Evolutionary conservation across 306 rosid genomes (phyloP).

Genomic region (Comarum palustre): DNA sequence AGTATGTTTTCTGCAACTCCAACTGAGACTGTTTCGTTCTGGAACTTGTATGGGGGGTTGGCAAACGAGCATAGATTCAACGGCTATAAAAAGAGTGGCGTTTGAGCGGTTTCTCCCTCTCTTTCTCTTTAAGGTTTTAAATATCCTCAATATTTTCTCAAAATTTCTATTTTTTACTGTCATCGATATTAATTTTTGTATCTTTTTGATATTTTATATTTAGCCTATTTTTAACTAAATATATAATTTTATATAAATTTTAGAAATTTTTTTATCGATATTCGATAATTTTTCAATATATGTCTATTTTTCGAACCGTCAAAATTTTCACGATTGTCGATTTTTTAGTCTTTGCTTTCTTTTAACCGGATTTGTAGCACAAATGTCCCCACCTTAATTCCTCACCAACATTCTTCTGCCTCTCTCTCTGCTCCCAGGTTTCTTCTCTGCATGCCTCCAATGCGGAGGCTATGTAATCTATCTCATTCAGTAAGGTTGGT

Average conservation of each 20-base stretch:
- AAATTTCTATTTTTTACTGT: too few species aligned
- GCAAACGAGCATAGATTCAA: conserved; percentile 2
- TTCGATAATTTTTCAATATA: too few species aligned
- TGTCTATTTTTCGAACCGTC: too few species aligned
- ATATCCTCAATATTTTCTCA: too few species aligned
- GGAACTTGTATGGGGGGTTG: neutral
- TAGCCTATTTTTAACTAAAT: too few species aligned
- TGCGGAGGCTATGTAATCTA: neutral
- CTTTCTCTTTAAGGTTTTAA: too few species aligned
- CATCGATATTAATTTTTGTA: too few species aligned
- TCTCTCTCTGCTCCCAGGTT: conserved; percentile 11
- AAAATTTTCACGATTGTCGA: too few species aligned
- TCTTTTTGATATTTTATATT: too few species aligned
- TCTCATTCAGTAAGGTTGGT: neutral
- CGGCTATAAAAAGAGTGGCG: conserved; percentile 13
- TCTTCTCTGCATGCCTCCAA: conserved; percentile 1
- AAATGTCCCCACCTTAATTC: conserved; percentile 24
- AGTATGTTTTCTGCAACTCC: neutral
- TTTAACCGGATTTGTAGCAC: conserved; percentile 18
- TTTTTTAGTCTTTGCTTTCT: too few species aligned
- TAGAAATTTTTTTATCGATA: too few species aligned
- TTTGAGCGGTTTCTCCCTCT: conserved; percentile 37
- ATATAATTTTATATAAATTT: too few species aligned
- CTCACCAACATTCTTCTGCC: conserved; percentile 1
- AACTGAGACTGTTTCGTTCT: neutral